Evolutionary conservation across 257 asterid species (phyloP).

Genomic region (Salvia hispanica): DNA sequence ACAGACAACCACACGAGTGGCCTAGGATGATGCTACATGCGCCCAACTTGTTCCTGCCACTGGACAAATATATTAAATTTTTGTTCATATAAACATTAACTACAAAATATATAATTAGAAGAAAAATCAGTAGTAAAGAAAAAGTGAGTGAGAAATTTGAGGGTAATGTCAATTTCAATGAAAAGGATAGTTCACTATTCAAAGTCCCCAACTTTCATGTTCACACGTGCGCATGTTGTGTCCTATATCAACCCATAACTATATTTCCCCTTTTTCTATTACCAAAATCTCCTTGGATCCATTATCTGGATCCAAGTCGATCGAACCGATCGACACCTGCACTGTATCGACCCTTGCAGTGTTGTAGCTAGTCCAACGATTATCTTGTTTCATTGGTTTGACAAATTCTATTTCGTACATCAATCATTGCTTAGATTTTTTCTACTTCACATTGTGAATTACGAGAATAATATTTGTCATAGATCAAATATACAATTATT

Average conservation of each 20-base stretch:
- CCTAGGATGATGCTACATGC: conserved; percentile 20
- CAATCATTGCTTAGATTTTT: too few species aligned
- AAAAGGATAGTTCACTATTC: conserved; percentile 39
- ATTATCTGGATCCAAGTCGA: too few species aligned
- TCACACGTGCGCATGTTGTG: conserved; percentile 49
- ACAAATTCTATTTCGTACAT: too few species aligned
- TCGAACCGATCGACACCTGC: too few species aligned
- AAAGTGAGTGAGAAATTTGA: conserved; percentile 4
- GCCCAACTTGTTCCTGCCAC: not conserved
- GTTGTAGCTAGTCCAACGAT: too few species aligned
- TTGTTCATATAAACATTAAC: not conserved
- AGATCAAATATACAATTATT: too few species aligned
- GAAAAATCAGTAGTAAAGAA: not conserved
- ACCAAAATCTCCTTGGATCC: conserved; percentile 1
- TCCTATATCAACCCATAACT: conserved; percentile 19
- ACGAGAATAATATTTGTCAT: too few species aligned
- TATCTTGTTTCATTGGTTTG: too few species aligned
- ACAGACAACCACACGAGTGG: conserved; percentile 36
- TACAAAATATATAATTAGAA: not conserved
- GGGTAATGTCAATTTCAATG: conserved; percentile 36
- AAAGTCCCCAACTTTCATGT: conserved; percentile 37
- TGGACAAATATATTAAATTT: not conserved
- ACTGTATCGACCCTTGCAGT: too few species aligned
- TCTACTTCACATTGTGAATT: too few species aligned
- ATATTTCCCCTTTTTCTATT: conserved; percentile 10